These are phyloP conservation scores for Rossbeevera mucosa DNA, from an alignment of 768 basidiomycete genomes.

Conservation along the genomic window DNA sequence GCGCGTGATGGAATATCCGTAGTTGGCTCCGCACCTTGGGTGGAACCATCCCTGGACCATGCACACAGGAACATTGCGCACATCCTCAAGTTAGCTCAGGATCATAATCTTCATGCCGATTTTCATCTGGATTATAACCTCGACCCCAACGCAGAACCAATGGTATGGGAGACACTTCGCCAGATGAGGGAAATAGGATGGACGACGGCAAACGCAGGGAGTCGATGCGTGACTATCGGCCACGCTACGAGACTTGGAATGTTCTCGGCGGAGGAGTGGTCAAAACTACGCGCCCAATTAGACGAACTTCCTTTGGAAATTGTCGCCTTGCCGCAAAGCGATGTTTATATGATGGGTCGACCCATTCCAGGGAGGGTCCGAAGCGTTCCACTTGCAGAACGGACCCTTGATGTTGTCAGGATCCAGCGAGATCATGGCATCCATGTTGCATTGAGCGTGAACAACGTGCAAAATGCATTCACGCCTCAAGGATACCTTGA, in stretches of 20 bases:
- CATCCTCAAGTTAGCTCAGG: constrained; percentile 45
- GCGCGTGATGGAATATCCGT: constrained; percentile 40
- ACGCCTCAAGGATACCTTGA: constrained; percentile 64
- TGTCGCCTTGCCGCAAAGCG: constrained; percentile 58
- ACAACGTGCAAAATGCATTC: constrained; percentile 65
- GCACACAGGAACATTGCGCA: constrained; percentile 51
- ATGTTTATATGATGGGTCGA: constrained; percentile 67
- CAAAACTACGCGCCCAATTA: constrained; percentile 32
- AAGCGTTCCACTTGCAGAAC: constrained; percentile 37
- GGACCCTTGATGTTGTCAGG: constrained; percentile 53
- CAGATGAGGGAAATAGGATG: constrained; percentile 33
- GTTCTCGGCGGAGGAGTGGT: constrained; percentile 46
- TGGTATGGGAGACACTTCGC: constrained; percentile 52
- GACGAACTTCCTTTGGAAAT: constrained; percentile 46
- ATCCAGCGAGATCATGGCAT: constrained; percentile 43
- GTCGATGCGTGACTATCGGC: constrained; percentile 48
- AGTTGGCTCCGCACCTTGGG: constrained; percentile 63
- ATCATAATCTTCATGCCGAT: constrained; percentile 42
- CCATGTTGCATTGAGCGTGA: constrained; percentile 53
- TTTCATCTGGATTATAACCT: constrained; percentile 70
- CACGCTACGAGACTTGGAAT: constrained; percentile 58
- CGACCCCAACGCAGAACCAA: constrained; percentile 44
- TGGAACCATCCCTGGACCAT: constrained; percentile 46
- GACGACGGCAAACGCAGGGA: constrained; percentile 25
- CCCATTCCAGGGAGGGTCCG: constrained; percentile 13